Percentiles rank a stretch among this genome's conserved stretches.
phyloP scores from a whole-genome alignment of 345 rosid species.

The Boechera divaricarpa region DNA sequence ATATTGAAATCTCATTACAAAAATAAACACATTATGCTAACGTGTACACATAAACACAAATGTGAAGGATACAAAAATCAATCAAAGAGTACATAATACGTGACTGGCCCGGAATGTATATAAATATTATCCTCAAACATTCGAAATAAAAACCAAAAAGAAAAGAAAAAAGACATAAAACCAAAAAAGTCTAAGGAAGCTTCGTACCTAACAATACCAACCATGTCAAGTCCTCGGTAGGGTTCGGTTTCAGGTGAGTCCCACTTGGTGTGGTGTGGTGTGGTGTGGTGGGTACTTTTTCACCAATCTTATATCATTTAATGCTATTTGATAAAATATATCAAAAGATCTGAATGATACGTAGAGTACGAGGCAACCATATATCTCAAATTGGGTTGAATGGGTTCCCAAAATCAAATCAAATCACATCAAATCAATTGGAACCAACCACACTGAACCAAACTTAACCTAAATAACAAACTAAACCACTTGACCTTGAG shows the following conservation, averaged over 20 bases:
- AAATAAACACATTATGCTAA: too few relatives aligned
- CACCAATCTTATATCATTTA: constrained; percentile 36
- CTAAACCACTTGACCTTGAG: neutral
- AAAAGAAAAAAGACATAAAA: neutral
- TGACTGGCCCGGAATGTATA: neutral
- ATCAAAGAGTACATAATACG: neutral
- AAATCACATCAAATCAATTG: too few relatives aligned
- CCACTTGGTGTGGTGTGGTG: constrained; percentile 38
- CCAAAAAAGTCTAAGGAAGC: constrained; percentile 29
- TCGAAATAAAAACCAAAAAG: neutral
- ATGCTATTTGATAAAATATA: constrained; percentile 1
- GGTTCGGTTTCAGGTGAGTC: constrained; percentile 43
- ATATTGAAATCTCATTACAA: neutral
- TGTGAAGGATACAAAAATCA: constrained; percentile 2
- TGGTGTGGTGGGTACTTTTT: constrained; percentile 41
- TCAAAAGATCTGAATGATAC: constrained; percentile 17
- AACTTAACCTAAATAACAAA: constrained; percentile 1
- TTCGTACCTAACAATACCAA: constrained; percentile 48
- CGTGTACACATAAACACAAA: neutral
- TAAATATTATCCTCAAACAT: constrained; percentile 18
- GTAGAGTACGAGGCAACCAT: constrained; percentile 40
- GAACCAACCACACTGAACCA: constrained; percentile 3
- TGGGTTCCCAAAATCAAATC: neutral
- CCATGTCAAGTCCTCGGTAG: constrained; percentile 37
- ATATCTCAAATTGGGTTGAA: constrained; percentile 16